These are phyloP conservation scores for Cryphonectria naterciae DNA, from an alignment of 2,329 filamentous ascomycete species.

Conservation along the genomic window DNA sequence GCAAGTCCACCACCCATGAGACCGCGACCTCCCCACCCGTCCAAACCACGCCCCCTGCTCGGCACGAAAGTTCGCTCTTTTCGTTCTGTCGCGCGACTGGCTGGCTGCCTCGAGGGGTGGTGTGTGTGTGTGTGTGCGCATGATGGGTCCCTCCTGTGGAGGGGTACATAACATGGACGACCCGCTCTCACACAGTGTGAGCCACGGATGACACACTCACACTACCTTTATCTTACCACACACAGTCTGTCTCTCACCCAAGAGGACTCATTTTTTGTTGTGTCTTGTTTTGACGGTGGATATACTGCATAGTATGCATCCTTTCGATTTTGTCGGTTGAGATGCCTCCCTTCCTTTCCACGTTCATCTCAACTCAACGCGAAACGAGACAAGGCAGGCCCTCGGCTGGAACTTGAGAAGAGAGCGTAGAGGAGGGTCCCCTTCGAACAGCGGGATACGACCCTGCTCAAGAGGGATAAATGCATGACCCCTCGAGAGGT, in stretches of 20 bases:
- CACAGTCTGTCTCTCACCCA: too few relatives aligned
- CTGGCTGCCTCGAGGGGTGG: not conserved
- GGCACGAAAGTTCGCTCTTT: not conserved
- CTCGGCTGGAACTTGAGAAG: not conserved
- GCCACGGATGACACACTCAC: not conserved
- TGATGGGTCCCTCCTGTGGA: not conserved
- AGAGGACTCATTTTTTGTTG: too few relatives aligned
- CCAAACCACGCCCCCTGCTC: not conserved
- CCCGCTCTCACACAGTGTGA: not conserved
- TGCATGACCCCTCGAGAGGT: not conserved
- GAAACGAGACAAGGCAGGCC: not conserved
- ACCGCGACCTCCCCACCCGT: not conserved
- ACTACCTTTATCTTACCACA: not conserved
- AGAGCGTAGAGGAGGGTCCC: not conserved
- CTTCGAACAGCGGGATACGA: not conserved
- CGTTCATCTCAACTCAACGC: not conserved
- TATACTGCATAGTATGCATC: not conserved
- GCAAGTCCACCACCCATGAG: not conserved
- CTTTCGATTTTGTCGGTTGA: not conserved
- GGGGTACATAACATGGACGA: not conserved
- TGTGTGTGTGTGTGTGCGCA: not conserved
- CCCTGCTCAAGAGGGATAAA: not conserved
- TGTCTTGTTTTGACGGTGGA: not conserved
- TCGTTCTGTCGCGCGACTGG: conserved; percentile 4
- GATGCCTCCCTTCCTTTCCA: not conserved